A percentile compares a stretch with the other conserved stretches of the same genome.
These are phyloP conservation scores for Kwoniella heveanensis DNA, from an alignment of 768 basidiomycete species.

Conservation along the genomic window DNA sequence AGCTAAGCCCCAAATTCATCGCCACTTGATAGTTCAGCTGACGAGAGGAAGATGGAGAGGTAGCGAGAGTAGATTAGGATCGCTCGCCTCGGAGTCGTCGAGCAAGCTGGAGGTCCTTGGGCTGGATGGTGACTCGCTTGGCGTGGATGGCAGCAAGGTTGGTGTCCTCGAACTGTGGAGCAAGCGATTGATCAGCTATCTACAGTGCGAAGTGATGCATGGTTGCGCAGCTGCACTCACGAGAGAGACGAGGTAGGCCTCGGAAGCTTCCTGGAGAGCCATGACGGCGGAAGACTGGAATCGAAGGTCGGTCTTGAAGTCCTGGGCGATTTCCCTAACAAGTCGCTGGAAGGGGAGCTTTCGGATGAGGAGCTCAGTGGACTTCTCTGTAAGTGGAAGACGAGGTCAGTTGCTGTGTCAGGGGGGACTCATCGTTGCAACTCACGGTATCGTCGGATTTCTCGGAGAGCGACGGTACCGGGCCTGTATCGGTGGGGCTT, in stretches of 20 bases:
- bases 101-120: constrained; percentile 60
- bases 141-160: constrained; percentile 60
- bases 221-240: constrained; percentile 23
- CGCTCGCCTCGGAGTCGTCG: constrained; percentile 55
- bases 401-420: background rate
- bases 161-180: constrained; percentile 51
- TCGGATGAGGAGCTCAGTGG: constrained; percentile 62
- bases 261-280: constrained; percentile 63
- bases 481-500: constrained; percentile 74
- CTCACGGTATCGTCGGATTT: constrained; percentile 63
- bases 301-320: constrained; percentile 80
- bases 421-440: constrained; percentile 22
- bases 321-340: constrained; percentile 78
- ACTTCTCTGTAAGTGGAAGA: constrained; percentile 47
- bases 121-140: constrained; percentile 72
- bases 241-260: constrained; percentile 72
- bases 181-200: background rate
- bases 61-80: constrained; percentile 31
- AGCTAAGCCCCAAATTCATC: background rate
- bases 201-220: background rate
- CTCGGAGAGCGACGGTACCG: constrained; percentile 61
- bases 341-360: constrained; percentile 69
- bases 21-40: background rate
- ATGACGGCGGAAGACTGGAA: constrained; percentile 64
- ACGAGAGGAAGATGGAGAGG: background rate